Evolutionary conservation across 257 asterid genomes (phyloP).

Genomic region (Avicennia marina): DNA sequence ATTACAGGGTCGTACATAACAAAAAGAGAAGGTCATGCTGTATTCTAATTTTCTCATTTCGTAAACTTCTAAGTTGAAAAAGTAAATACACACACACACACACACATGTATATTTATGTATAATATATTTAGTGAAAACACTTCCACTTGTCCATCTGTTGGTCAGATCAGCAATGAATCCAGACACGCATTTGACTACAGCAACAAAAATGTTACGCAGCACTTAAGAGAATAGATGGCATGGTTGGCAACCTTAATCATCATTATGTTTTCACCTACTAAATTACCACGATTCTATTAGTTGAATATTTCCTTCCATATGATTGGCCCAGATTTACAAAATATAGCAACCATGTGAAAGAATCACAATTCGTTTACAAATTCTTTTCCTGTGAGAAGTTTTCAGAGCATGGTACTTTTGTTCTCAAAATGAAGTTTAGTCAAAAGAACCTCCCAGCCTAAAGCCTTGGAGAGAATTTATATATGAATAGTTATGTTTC

Average conservation of each 20-base stretch:
- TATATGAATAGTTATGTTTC: constrained; percentile 15
- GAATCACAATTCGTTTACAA: constrained; percentile 24
- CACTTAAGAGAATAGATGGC: constrained; percentile 24
- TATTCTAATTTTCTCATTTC: too few species aligned
- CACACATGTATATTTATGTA: too few species aligned
- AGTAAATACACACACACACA: too few species aligned
- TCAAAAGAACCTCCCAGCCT: constrained; percentile 53
- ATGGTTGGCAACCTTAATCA: constrained; percentile 13
- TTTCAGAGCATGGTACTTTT: constrained; percentile 22
- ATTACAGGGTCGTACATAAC: too few species aligned
- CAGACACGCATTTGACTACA: constrained; percentile 19
- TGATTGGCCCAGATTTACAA: constrained; percentile 26
- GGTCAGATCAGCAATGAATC: constrained; percentile 15
- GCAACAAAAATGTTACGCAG: constrained; percentile 30
- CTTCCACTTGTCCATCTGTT: not conserved
- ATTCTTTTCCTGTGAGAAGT: constrained; percentile 18
- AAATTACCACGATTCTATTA: not conserved
- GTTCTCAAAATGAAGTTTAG: constrained; percentile 22
- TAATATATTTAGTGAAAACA: too few species aligned
- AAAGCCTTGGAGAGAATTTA: constrained; percentile 32
- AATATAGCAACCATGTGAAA: constrained; percentile 2
- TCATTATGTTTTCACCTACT: constrained; percentile 20
- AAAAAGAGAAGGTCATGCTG: too few species aligned
- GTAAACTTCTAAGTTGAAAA: too few species aligned
- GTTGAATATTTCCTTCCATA: constrained; percentile 20